phyloP scores from a whole-genome alignment of 1,284 basidiomycete genomes.

The Melampsora americana region DNA sequence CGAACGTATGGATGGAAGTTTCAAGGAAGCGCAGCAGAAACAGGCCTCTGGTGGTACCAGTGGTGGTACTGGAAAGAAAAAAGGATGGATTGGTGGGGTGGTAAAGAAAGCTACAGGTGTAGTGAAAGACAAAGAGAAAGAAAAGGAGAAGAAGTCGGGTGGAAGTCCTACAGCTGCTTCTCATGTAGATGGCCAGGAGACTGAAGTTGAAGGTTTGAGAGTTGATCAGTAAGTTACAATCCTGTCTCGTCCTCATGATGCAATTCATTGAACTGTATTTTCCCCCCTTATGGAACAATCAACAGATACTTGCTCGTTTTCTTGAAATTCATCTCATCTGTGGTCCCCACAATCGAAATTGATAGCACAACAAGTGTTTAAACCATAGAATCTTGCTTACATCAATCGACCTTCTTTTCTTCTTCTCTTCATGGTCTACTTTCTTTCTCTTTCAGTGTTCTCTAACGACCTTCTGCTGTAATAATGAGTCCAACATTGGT shows the following conservation, averaged over 20 bases:
- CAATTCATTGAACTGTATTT: not conserved
- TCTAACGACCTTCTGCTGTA: too few relatives aligned
- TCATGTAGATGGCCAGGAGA: constrained; percentile 60
- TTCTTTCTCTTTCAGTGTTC: too few relatives aligned
- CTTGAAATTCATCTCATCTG: constrained; percentile 41
- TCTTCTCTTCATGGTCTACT: too few relatives aligned
- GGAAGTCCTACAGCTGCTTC: constrained; percentile 61
- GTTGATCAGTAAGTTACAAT: constrained; percentile 69
- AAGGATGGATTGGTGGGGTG: constrained; percentile 69
- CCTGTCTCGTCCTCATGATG: not conserved
- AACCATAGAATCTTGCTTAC: not conserved
- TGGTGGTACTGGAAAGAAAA: constrained; percentile 64
- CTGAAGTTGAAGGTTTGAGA: constrained; percentile 77
- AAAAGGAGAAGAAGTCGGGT: constrained; percentile 48
- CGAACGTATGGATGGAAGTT: constrained; percentile 80
- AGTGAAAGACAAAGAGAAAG: constrained; percentile 46
- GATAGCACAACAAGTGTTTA: constrained; percentile 42
- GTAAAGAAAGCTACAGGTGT: constrained; percentile 69
- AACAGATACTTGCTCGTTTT: constrained; percentile 39
- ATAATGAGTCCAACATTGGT: too few relatives aligned
- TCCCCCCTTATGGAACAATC: not conserved
- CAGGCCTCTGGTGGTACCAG: constrained; percentile 56
- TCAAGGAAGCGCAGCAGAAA: constrained; percentile 58
- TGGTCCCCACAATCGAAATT: constrained; percentile 42
- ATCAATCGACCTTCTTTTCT: too few relatives aligned